Evolutionary conservation across 2,329 filamentous ascomycete genomes (phyloP).

Genomic region (Shiraia bambusicola): DNA sequence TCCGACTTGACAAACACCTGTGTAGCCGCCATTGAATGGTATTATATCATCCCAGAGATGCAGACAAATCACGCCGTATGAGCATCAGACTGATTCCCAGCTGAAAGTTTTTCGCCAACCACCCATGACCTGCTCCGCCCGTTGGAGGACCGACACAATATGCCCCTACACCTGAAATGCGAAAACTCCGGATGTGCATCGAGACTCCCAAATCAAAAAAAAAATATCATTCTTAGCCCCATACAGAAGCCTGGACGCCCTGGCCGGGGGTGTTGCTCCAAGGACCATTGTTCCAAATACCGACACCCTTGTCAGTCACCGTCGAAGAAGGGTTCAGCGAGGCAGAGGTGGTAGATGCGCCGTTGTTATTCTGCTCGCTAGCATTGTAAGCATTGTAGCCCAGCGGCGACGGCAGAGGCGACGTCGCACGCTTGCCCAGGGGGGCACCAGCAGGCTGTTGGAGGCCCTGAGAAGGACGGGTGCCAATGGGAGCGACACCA

Average conservation of each 20-base stretch:
- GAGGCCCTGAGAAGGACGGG: slow-evolving; percentile 70
- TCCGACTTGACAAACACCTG: slow-evolving; percentile 34
- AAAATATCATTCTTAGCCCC: slow-evolving; percentile 64
- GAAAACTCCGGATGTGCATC: slow-evolving; percentile 47
- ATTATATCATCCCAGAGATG: slow-evolving; percentile 37
- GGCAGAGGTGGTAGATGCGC: slow-evolving; percentile 48
- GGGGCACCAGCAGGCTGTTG: slow-evolving; percentile 59
- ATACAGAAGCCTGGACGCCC: slow-evolving; percentile 88
- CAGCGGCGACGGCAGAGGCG: slow-evolving; percentile 86
- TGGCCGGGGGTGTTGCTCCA: slow-evolving; percentile 73
- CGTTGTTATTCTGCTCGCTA: slow-evolving; percentile 53
- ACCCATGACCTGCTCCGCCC: slow-evolving; percentile 38
- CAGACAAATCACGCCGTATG: slow-evolving; percentile 34
- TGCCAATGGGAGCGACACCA: slow-evolving; percentile 89
- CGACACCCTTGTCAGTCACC: slow-evolving; percentile 47
- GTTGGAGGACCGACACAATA: slow-evolving; percentile 42
- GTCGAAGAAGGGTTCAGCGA: slow-evolving; percentile 59
- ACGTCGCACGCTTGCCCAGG: slow-evolving; percentile 80
- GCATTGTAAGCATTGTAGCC: slow-evolving; percentile 64
- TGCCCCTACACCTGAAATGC: slow-evolving; percentile 48
- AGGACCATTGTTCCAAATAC: slow-evolving; percentile 75
- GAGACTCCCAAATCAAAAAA: slow-evolving; percentile 41
- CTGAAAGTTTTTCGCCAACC: slow-evolving; percentile 38
- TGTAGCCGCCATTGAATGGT: slow-evolving; percentile 32
- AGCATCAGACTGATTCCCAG: slow-evolving; percentile 34